Evolutionary conservation across 306 rosid species (phyloP).

Genomic region (Lupinus albus): DNA sequence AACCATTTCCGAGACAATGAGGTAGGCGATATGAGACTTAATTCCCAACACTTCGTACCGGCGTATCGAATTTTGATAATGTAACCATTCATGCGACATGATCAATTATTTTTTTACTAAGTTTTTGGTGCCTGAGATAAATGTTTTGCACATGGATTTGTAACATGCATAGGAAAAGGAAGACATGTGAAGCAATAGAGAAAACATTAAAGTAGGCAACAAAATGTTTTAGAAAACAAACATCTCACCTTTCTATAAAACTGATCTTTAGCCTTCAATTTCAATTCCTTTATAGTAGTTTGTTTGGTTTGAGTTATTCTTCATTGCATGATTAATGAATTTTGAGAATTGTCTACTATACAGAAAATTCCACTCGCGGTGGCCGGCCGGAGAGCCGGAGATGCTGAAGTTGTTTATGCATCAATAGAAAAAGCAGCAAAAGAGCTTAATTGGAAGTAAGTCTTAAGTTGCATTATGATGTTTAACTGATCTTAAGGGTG

Average conservation of each 20-base stretch:
- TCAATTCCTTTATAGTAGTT: conserved; percentile 6
- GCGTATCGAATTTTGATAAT: background rate
- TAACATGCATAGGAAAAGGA: background rate
- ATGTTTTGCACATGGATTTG: background rate
- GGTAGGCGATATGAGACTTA: no score
- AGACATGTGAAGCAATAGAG: conserved; percentile 16
- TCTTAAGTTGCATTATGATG: conserved; percentile 2
- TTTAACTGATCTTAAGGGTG: conserved; percentile 10
- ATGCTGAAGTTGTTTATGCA: conserved; percentile 86
- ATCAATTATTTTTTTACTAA: background rate
- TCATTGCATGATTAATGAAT: conserved; percentile 4
- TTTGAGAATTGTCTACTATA: conserved; percentile 19
- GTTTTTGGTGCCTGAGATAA: background rate
- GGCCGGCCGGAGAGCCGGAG: conserved; percentile 87
- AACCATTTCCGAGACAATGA: no score
- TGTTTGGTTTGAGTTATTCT: conserved; percentile 32
- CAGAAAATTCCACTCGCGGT: conserved; percentile 81
- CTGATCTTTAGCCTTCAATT: conserved; percentile 12
- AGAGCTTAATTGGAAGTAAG: conserved; percentile 92
- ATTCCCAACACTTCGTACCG: background rate
- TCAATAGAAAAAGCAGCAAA: conserved; percentile 75
- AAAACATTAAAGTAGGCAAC: background rate
- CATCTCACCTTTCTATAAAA: background rate
- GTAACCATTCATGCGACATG: no score
- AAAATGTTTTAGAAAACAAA: conserved; percentile 14